phyloP scores from a whole-genome alignment of 768 basidiomycete genomes.

The Amanita pseudoporphyria region DNA sequence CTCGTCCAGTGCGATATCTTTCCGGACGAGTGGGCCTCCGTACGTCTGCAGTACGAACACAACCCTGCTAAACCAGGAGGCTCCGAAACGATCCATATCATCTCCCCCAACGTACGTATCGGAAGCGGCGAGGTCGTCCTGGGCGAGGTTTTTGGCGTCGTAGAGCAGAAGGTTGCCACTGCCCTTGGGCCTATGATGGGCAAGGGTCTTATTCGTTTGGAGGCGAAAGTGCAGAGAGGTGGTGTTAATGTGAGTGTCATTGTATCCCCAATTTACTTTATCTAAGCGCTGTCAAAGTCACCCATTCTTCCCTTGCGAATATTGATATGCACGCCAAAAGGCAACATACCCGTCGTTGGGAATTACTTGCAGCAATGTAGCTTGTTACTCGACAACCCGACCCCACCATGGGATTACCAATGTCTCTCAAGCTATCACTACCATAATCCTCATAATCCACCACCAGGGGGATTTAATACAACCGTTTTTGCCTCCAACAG shows the following conservation, averaged over 20 bases:
- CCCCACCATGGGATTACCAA: slow-evolving; percentile 51
- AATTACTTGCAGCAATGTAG: slow-evolving; percentile 59
- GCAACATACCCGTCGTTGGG: slow-evolving; percentile 80
- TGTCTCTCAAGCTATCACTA: slow-evolving; percentile 60
- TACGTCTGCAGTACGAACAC: slow-evolving; percentile 65
- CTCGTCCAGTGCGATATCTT: slow-evolving; percentile 34
- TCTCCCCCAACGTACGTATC: slow-evolving; percentile 44
- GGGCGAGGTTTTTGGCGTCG: slow-evolving; percentile 70
- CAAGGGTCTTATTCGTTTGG: slow-evolving; percentile 73
- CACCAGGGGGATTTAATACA: slow-evolving; percentile 52
- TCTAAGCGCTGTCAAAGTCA: slow-evolving; percentile 33
- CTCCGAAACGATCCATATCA: slow-evolving; percentile 73
- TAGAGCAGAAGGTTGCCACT: slow-evolving; percentile 80
- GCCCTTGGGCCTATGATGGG: slow-evolving; percentile 77
- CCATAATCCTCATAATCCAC: slow-evolving; percentile 84
- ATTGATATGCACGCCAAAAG: slow-evolving; percentile 90
- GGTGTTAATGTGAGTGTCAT: slow-evolving; percentile 45
- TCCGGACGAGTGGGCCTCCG: slow-evolving; percentile 49
- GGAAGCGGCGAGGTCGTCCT: slow-evolving; percentile 42
- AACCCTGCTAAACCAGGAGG: slow-evolving; percentile 41
- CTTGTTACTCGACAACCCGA: slow-evolving; percentile 75
- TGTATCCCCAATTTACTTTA: not conserved
- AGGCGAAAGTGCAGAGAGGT: slow-evolving; percentile 65
- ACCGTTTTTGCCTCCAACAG: slow-evolving; percentile 30
- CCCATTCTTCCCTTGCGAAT: slow-evolving; percentile 79